Evolutionary conservation across 208 protist genomes (phyloP).

Genomic region (Acanthamoeba healyi): DNA sequence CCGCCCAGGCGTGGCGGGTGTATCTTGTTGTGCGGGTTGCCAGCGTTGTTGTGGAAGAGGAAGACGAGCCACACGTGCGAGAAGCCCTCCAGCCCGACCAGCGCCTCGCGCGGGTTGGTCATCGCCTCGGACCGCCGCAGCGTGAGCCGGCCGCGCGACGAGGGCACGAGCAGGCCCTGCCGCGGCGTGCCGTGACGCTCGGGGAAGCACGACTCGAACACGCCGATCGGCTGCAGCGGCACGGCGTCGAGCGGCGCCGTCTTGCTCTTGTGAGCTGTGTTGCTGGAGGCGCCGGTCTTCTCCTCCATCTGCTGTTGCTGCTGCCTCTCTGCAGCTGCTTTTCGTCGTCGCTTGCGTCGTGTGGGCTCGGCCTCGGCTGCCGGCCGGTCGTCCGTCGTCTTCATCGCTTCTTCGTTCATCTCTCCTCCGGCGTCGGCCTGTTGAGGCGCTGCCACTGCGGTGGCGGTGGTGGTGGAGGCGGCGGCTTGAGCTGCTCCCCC

Average conservation of each 20-base stretch:
- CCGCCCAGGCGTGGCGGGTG: not conserved
- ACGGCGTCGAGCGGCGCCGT: not conserved
- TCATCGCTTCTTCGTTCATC: not conserved
- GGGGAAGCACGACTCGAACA: slow-evolving; percentile 79
- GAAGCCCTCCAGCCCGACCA: slow-evolving; percentile 85
- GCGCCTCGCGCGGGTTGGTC: slow-evolving; percentile 50
- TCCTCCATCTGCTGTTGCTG: slow-evolving; percentile 9
- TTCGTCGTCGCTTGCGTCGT: not conserved
- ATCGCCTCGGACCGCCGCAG: not conserved
- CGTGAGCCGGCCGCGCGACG: slow-evolving; percentile 56
- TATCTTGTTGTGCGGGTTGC: slow-evolving; percentile 33
- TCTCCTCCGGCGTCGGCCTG: too few species aligned
- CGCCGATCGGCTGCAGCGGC: slow-evolving; percentile 74
- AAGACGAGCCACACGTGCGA: slow-evolving; percentile 89
- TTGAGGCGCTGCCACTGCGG: not conserved
- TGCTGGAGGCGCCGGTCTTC: not conserved
- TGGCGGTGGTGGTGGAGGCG: too few species aligned
- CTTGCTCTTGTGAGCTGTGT: not conserved
- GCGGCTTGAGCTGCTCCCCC: too few species aligned
- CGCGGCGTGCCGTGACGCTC: slow-evolving; percentile 82
- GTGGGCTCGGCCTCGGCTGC: not conserved
- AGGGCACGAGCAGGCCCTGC: slow-evolving; percentile 78
- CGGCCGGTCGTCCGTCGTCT: not conserved
- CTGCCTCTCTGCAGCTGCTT: not conserved
- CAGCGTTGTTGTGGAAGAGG: slow-evolving; percentile 86